These are phyloP conservation scores for Corchorus olitorius DNA, from an alignment of 345 rosid species.

Conservation along the genomic window DNA sequence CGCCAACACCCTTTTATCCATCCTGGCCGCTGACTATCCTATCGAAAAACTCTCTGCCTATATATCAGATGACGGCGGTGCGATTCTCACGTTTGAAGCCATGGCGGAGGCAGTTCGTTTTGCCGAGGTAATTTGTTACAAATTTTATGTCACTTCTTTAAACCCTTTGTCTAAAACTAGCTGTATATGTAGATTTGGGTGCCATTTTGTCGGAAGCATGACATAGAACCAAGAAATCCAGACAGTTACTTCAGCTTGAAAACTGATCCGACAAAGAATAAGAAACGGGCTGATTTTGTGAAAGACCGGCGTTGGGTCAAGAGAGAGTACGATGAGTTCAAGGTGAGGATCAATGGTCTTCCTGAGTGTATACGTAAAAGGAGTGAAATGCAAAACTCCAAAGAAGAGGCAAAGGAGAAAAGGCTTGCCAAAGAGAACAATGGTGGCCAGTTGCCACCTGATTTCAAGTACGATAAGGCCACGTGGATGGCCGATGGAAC, in stretches of 20 bases:
- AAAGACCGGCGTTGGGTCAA: constrained; percentile 96
- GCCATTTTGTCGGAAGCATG: constrained; percentile 92
- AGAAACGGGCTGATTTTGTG: constrained; percentile 81
- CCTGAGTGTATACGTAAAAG: constrained; percentile 77
- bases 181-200: constrained; percentile 55
- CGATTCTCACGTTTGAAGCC: constrained; percentile 90
- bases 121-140: constrained; percentile 52
- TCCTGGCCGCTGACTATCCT: constrained; percentile 79
- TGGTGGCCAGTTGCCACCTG: constrained; percentile 52
- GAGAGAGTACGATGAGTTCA: constrained; percentile 94
- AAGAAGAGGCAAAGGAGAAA: constrained; percentile 65
- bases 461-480: constrained; percentile 56
- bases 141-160: background rate
- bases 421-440: constrained; percentile 57
- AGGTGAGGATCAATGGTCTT: constrained; percentile 88
- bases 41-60: constrained; percentile 73
- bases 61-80: constrained; percentile 92
- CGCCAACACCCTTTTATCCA: constrained; percentile 77
- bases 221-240: constrained; percentile 88
- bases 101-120: constrained; percentile 94
- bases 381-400: constrained; percentile 56
- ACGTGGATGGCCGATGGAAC: constrained; percentile 99
- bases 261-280: constrained; percentile 78
- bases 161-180: too few species aligned
- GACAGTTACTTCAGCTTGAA: constrained; percentile 81